phyloP scores from a whole-genome alignment of 2,329 filamentous ascomycete genomes.

The Pseudogymnoascus sp. region DNA sequence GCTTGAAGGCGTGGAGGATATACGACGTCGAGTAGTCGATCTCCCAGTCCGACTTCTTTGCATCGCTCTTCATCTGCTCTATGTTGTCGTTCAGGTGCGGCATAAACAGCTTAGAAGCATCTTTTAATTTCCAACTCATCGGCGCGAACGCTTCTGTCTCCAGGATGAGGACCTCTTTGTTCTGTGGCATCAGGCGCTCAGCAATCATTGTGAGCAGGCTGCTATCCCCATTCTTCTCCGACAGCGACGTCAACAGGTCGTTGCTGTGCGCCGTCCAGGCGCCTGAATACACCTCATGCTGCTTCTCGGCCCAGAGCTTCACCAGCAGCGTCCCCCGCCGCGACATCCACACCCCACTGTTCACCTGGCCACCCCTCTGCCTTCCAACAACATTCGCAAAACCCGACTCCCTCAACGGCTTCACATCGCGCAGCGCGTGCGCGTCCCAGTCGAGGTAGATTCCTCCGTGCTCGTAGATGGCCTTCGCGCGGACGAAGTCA shows the following conservation, averaged over 20 bases:
- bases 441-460: constrained; percentile 28
- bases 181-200: constrained; percentile 18
- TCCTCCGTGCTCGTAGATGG: constrained; percentile 22
- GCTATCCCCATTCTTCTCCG: background rate
- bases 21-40: constrained; percentile 25
- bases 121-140: constrained; percentile 18
- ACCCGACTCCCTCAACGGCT: constrained; percentile 17
- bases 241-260: background rate
- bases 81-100: constrained; percentile 4
- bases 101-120: constrained; percentile 11
- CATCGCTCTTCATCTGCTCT: constrained; percentile 8
- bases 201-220: constrained; percentile 22
- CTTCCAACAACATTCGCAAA: constrained; percentile 25
- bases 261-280: constrained; percentile 16
- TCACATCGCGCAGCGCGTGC: constrained; percentile 21
- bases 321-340: constrained; percentile 12
- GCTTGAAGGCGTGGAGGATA: constrained; percentile 22
- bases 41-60: constrained; percentile 18
- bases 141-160: constrained; percentile 23
- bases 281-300: constrained; percentile 20
- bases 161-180: constrained; percentile 20
- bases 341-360: constrained; percentile 15
- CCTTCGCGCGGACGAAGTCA: constrained; percentile 25
- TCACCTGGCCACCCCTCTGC: constrained; percentile 14
- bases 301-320: constrained; percentile 16